These are phyloP conservation scores for Acephala macrosclerotiorum DNA, from an alignment of 2,329 filamentous ascomycete genomes.

Conservation along the genomic window DNA sequence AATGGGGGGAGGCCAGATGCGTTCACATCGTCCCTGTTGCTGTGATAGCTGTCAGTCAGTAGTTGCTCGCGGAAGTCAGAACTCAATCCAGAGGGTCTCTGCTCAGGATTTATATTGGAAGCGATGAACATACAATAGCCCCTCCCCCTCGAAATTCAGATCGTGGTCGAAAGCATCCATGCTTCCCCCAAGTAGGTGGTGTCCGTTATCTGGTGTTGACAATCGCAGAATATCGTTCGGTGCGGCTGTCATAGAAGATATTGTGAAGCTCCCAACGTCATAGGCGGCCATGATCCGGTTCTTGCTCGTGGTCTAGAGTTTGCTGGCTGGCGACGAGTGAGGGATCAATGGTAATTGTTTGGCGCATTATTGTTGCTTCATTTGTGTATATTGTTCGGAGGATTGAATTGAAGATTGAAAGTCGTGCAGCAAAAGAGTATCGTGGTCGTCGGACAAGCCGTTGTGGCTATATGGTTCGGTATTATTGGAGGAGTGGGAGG, in stretches of 20 bases:
- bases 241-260: conserved; percentile 23
- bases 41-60: conserved; percentile 17
- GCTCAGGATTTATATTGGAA: neutral
- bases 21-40: conserved; percentile 49
- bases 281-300: conserved; percentile 25
- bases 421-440: neutral
- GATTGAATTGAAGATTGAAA: neutral
- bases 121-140: conserved; percentile 38
- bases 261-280: conserved; percentile 25
- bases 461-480: conserved; percentile 15
- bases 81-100: neutral
- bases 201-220: conserved; percentile 28
- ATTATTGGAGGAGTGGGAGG: conserved; percentile 20
- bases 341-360: conserved; percentile 22
- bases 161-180: conserved; percentile 43
- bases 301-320: conserved; percentile 7
- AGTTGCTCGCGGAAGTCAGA: neutral
- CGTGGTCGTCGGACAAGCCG: conserved; percentile 14
- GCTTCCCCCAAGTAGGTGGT: conserved; percentile 23
- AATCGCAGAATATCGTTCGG: conserved; percentile 41
- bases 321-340: conserved; percentile 21
- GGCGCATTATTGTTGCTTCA: conserved; percentile 33
- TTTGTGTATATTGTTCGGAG: neutral
- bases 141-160: conserved; percentile 39
- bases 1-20: conserved; percentile 47